These are phyloP conservation scores for Secale cereale DNA, from an alignment of 176 grass and related monocot species.

Conservation along the genomic window DNA sequence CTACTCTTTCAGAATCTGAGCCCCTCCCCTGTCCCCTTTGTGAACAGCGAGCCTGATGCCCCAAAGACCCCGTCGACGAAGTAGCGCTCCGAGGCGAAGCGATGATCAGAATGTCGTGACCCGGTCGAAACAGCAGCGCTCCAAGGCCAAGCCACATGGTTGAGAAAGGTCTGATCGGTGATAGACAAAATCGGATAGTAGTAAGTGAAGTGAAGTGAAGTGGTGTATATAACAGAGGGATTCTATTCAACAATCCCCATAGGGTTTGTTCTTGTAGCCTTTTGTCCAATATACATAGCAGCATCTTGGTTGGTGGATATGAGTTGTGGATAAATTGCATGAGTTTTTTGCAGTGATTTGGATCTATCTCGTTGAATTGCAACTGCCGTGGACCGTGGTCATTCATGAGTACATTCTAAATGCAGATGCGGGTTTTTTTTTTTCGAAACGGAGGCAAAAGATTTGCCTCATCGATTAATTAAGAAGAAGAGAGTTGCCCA, in stretches of 20 bases:
- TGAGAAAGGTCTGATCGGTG: slow-evolving; percentile 7
- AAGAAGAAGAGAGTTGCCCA: no score
- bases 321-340: slow-evolving; percentile 19
- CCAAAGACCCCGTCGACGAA: background rate
- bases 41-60: slow-evolving; percentile 41
- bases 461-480: no score
- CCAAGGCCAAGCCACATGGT: background rate
- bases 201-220: slow-evolving; percentile 26
- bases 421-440: background rate
- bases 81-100: background rate
- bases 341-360: background rate
- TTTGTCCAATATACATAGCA: slow-evolving; percentile 26
- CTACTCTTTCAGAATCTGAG: slow-evolving; percentile 49
- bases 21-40: slow-evolving; percentile 8
- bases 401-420: background rate
- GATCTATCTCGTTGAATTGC: background rate
- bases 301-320: slow-evolving; percentile 10
- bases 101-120: background rate
- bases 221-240: slow-evolving; percentile 48
- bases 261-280: slow-evolving; percentile 37
- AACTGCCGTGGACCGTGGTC: background rate
- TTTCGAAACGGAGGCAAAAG: no score
- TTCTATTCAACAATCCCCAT: slow-evolving; percentile 35
- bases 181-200: slow-evolving; percentile 28
- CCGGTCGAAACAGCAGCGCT: slow-evolving; percentile 1